Percentiles rank a stretch among this genome's conserved stretches.
Conservation (phyloP, 1,284 basidiomycete genomes). For the Trichosporon sp. region DNA sequence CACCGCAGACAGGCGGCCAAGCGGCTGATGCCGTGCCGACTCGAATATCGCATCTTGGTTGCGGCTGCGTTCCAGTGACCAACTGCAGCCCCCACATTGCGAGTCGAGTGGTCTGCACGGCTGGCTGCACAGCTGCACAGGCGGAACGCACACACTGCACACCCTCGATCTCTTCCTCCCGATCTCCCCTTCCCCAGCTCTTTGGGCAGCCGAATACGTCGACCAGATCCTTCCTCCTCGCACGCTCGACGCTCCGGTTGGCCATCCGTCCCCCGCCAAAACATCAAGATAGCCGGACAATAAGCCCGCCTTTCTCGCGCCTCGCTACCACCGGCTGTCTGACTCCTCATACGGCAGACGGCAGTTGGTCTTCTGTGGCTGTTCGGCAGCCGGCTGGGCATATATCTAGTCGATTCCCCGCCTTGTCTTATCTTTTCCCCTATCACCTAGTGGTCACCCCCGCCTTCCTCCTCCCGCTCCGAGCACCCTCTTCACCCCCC, state of each 20-base stretch:
- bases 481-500: neutral
- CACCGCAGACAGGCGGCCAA: neutral
- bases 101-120: too few relatives aligned
- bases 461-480: neutral
- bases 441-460: neutral
- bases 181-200: neutral
- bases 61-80: neutral
- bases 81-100: neutral
- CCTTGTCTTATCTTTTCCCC: constrained; percentile 1
- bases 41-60: neutral
- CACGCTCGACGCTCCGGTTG: neutral
- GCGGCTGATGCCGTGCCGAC: neutral
- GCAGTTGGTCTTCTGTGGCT: neutral
- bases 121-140: neutral
- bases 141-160: neutral
- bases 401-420: neutral
- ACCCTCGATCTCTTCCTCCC: neutral
- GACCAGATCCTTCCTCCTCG: too few relatives aligned
- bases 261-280: neutral
- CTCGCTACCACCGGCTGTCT: neutral
- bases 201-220: neutral
- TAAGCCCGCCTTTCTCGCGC: neutral
- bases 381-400: neutral
- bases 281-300: neutral
- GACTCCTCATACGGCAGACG: neutral